Base-by-base conservation (phyloP, 352 stramenopile species). In the Phytophthora cactorum region DNA sequence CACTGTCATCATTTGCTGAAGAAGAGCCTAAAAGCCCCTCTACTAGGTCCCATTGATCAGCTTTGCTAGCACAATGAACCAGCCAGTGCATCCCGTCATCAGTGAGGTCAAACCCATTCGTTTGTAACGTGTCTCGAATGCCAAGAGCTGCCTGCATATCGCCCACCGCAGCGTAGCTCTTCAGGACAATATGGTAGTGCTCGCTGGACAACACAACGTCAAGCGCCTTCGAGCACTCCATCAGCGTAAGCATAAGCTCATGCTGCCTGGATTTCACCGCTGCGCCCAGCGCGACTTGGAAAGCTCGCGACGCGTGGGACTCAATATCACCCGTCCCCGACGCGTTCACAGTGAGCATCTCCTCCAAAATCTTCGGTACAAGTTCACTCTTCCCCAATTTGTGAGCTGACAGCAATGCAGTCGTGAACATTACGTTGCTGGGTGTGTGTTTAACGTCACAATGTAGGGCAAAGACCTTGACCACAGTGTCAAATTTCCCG, bases 141-240 rank as follows among this genome's bases (percentile, higher is more conserved):
- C 75, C 82, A 17, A 87, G 57, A 5, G 78, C 83, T 49, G 81
- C 86, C 46, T 89, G 68, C 25, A 79, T 72, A 46, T 93, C 77
- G 5, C 76, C 78, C 10, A 81, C 75, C 32, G 74, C 68, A n/a
- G 82, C 78, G 47, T 81, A 92, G 46, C 76, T 88, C 68, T 89
- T 89, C 47, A 93, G 74, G 12, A 93, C 80, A 53, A 73, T 87
- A 69, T 92, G 88, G 71, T 89, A 90, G 51, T 86, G 88, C 29
- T 92, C 82, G 43, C 84, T 81, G 6, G 70, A 82, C 17, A 84
- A 68, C 27, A 89, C 67, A 11, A 90, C 70, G 31, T 75, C 72
- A 43, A 90, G 67, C 34, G 61, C 57, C 43, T 91, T 62, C 66
- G 88, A 82, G 59, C 88, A 82, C 56, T 89, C 80, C 61, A 91